These are phyloP conservation scores for Apiospora koreana DNA, from an alignment of 2,329 filamentous ascomycete genomes.

Conservation along the genomic window DNA sequence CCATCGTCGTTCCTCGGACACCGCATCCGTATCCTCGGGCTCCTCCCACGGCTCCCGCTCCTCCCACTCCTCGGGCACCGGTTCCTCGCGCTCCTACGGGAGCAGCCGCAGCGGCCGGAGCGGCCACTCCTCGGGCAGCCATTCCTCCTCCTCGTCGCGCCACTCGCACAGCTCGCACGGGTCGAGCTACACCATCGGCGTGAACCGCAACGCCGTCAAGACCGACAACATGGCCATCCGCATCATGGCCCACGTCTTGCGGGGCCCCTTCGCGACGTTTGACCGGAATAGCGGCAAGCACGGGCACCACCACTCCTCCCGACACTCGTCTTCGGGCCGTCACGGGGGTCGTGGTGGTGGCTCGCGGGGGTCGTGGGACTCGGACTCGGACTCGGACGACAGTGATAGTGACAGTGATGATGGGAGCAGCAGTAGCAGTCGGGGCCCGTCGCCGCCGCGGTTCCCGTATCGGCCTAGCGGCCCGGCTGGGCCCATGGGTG, in stretches of 20 bases:
- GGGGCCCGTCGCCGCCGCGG: neutral
- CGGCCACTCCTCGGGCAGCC: neutral
- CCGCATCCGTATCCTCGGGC: neutral
- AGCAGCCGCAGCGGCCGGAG: neutral
- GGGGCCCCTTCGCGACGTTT: conserved; percentile 29
- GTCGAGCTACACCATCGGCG: conserved; percentile 25
- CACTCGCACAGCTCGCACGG: neutral
- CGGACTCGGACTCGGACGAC: neutral
- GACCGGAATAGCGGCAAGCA: neutral
- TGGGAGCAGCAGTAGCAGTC: neutral
- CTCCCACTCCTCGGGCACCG: neutral
- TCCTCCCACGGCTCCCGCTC: neutral
- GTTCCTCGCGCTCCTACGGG: neutral
- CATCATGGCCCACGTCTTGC: conserved; percentile 30
- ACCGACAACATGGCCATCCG: conserved; percentile 24
- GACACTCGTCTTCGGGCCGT: neutral
- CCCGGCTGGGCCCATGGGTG: neutral
- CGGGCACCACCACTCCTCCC: neutral
- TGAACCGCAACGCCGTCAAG: conserved; percentile 28
- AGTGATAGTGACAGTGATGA: neutral
- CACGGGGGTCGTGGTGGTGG: neutral
- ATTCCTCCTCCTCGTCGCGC: neutral
- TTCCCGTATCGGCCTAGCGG: neutral
- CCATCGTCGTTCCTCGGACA: neutral
- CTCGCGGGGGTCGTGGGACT: too few relatives aligned